Conservation (phyloP, 2,329 filamentous ascomycete genomes). For the Fusarium sacchari region DNA sequence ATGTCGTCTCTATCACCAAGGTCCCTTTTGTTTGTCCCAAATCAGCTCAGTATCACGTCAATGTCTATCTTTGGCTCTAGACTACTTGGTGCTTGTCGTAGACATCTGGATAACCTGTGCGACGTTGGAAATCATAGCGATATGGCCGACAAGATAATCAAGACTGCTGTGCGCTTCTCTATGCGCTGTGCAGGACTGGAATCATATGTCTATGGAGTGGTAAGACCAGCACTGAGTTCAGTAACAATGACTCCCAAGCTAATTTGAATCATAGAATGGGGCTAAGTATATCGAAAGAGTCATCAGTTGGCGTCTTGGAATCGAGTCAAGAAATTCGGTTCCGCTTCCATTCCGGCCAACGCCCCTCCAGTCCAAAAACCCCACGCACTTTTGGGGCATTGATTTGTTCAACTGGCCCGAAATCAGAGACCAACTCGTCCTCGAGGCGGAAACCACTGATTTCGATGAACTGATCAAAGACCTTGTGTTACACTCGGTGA, state of each 20-base stretch:
- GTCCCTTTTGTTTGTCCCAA: background rate
- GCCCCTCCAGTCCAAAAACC: background rate
- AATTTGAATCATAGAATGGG: background rate
- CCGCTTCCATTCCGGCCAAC: background rate
- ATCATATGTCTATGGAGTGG: background rate
- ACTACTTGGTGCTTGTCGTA: background rate
- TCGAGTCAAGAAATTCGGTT: background rate
- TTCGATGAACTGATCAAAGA: background rate
- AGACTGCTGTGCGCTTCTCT: background rate
- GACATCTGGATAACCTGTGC: background rate
- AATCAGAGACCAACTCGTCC: background rate
- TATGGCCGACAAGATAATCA: background rate
- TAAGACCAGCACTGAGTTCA: background rate
- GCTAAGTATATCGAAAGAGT: background rate
- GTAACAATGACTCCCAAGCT: accelerated
- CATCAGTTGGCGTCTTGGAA: background rate
- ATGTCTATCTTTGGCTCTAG: background rate
- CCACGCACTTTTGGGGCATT: background rate
- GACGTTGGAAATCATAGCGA: background rate
- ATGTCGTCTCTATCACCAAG: background rate
- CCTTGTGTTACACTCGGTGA: background rate
- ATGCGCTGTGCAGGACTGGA: background rate
- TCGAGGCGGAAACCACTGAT: background rate
- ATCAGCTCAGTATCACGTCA: background rate
- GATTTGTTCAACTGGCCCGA: background rate